Evolutionary conservation across 2,329 filamentous ascomycete species (phyloP).

Genomic region (Aspergillus sp.): DNA sequence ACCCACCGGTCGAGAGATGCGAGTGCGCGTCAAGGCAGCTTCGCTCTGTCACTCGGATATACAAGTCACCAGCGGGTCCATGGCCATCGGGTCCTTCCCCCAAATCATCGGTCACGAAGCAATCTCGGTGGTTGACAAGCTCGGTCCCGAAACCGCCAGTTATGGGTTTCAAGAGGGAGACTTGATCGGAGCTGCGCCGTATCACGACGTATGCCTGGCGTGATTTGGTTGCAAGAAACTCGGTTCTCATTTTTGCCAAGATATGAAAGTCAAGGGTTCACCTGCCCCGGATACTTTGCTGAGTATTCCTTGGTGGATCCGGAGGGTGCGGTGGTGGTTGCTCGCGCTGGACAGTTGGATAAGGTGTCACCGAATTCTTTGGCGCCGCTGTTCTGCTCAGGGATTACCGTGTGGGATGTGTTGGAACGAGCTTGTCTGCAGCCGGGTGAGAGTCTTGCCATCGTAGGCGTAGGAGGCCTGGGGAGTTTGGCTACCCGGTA

Average conservation of each 20-base stretch:
- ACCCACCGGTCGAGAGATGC: slow-evolving; percentile 37
- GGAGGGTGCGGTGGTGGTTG: slow-evolving; percentile 39
- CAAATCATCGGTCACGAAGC: slow-evolving; percentile 45
- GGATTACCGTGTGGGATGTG: slow-evolving; percentile 37
- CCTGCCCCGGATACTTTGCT: slow-evolving; percentile 42
- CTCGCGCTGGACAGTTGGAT: slow-evolving; percentile 27
- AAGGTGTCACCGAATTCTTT: slow-evolving; percentile 15
- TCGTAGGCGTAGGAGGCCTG: slow-evolving; percentile 17
- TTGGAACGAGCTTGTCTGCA: slow-evolving; percentile 3
- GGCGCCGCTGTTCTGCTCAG: slow-evolving; percentile 48
- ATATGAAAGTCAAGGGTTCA: slow-evolving; percentile 34
- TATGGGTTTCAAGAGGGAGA: slow-evolving; percentile 42
- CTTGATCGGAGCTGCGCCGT: slow-evolving; percentile 44
- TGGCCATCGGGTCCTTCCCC: not conserved
- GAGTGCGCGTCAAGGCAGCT: slow-evolving; percentile 35
- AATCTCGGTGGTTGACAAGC: slow-evolving; percentile 38
- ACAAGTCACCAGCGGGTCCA: slow-evolving; percentile 10
- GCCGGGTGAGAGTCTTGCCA: slow-evolving; percentile 10
- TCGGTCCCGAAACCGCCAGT: slow-evolving; percentile 29
- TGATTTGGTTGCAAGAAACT: slow-evolving; percentile 43
- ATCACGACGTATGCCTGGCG: slow-evolving; percentile 42
- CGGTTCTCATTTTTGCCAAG: slow-evolving; percentile 21
- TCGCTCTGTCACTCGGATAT: slow-evolving; percentile 39
- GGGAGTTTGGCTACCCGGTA: slow-evolving; percentile 23
- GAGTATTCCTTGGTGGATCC: slow-evolving; percentile 46